Evolutionary conservation across 768 basidiomycete genomes (phyloP).

Genomic region (Suillus lakei): DNA sequence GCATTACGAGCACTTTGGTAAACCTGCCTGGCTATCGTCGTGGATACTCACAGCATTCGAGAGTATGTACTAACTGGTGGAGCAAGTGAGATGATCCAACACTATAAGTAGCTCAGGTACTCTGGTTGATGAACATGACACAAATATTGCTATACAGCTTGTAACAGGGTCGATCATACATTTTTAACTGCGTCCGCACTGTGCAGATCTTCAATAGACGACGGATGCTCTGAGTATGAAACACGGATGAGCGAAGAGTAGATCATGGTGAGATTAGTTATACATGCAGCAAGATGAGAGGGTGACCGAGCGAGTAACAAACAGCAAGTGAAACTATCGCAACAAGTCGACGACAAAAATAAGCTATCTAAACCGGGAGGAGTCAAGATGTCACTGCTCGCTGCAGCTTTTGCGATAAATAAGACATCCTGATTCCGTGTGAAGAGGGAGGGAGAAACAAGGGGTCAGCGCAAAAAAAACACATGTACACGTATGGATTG

Average conservation of each 20-base stretch:
- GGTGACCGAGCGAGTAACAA: slow-evolving; percentile 9
- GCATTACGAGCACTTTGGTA: not conserved
- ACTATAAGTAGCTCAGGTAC: not conserved
- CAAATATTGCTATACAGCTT: too few species aligned
- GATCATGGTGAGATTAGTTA: slow-evolving; percentile 16
- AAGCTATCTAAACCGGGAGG: slow-evolving; percentile 15
- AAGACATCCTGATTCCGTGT: slow-evolving; percentile 23
- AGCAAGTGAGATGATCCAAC: not conserved
- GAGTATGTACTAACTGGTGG: not conserved
- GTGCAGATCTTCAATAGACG: not conserved
- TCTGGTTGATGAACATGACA: not conserved
- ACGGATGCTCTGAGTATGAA: not conserved
- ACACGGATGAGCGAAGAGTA: not conserved
- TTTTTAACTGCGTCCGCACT: not conserved
- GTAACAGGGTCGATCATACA: not conserved
- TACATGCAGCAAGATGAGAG: slow-evolving; percentile 21
- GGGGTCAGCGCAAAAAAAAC: slow-evolving; percentile 10
- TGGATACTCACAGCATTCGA: slow-evolving; percentile 2
- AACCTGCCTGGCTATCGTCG: not conserved
- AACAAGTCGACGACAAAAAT: slow-evolving; percentile 17
- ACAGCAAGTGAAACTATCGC: slow-evolving; percentile 15
- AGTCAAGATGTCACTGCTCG: slow-evolving; percentile 17
- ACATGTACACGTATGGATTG: slow-evolving; percentile 25
- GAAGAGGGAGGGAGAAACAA: slow-evolving; percentile 10
- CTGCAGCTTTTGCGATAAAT: slow-evolving; percentile 37